Conservation (phyloP, 768 basidiomycete species). For the Mycena epipterygia region DNA sequence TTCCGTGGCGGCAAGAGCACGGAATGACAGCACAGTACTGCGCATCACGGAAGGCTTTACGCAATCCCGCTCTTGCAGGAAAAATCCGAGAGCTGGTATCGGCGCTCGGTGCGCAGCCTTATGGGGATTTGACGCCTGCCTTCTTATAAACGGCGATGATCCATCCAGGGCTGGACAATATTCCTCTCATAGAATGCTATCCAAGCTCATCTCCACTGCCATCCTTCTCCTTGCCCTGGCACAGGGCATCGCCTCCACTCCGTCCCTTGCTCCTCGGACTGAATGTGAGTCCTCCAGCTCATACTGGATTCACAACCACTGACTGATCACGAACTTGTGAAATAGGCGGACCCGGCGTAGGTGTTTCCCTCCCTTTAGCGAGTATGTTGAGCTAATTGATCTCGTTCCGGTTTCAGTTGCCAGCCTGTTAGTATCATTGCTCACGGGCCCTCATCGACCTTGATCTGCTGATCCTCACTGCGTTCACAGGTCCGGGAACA, state of each 20-base stretch:
- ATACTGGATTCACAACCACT: neutral
- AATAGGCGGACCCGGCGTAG: neutral
- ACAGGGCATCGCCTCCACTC: neutral
- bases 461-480: neutral
- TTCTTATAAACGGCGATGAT: slow-evolving; percentile 1
- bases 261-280: too few species aligned
- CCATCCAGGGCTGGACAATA: neutral
- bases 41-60: too few species aligned
- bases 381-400: neutral
- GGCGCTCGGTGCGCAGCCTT: too few species aligned
- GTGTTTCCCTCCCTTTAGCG: neutral
- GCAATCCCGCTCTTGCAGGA: too few species aligned
- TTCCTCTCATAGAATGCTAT: neutral
- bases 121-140: slow-evolving; percentile 2
- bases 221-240: slow-evolving; percentile 1
- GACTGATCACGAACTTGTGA: neutral
- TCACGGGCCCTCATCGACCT: too few species aligned
- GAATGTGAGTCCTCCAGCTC: neutral
- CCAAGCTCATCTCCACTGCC: slow-evolving; percentile 4
- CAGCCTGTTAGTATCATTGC: neutral
- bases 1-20: too few species aligned
- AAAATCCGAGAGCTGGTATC: too few species aligned
- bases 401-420: neutral
- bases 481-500: neutral
- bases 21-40: too few species aligned